Evolutionary conservation across 805 yeast genomes (phyloP).

Genomic region (Komagataella ulmi): DNA sequence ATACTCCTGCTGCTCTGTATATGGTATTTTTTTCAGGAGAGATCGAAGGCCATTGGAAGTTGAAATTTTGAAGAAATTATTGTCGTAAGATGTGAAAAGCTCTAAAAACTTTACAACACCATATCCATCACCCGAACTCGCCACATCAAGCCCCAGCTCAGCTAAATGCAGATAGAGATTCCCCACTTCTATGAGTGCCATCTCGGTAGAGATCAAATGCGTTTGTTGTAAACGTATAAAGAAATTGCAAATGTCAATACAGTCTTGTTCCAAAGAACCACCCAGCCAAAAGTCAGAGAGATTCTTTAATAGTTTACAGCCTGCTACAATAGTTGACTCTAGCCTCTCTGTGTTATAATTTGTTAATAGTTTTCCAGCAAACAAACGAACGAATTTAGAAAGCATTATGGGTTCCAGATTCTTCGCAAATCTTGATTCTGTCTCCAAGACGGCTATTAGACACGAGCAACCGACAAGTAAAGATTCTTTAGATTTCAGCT

Average conservation of each 20-base stretch:
- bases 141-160: constrained; percentile 4
- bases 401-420: not conserved
- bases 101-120: not conserved
- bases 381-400: constrained; percentile 7
- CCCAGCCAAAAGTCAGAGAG: constrained; percentile 17
- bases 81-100: not conserved
- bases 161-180: constrained; percentile 19
- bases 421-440: not conserved
- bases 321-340: constrained; percentile 22
- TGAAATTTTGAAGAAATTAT: not conserved
- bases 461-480: not conserved
- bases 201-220: constrained; percentile 24
- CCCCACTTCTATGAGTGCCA: constrained; percentile 17
- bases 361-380: constrained; percentile 20
- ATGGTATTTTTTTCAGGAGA: not conserved
- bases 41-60: not conserved
- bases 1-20: constrained; percentile 9
- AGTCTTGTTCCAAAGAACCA: constrained; percentile 22
- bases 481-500: not conserved
- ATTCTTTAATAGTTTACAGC: constrained; percentile 17
- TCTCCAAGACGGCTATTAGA: not conserved
- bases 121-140: not conserved
- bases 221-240: constrained; percentile 25
- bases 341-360: constrained; percentile 20
- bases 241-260: constrained; percentile 34